Evolutionary conservation across 176 grass and related monocot genomes (phyloP).

Genomic region (Chloris gayana): DNA sequence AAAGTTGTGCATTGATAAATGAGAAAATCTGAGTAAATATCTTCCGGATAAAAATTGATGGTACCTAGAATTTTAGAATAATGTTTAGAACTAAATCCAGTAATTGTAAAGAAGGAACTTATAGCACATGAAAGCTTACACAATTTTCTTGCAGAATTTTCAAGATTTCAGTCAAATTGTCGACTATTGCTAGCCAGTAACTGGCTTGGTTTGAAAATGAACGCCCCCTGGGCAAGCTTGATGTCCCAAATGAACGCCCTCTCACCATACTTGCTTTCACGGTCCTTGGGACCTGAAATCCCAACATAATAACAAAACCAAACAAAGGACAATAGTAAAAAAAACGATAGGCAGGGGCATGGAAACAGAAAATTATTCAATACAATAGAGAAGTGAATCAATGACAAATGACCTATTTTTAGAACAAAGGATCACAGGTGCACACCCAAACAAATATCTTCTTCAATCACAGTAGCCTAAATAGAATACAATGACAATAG

Average conservation of each 20-base stretch:
- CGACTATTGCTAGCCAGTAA: slow-evolving; percentile 73
- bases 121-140: slow-evolving; percentile 53
- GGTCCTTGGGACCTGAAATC: slow-evolving; percentile 72
- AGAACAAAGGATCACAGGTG: slow-evolving; percentile 3
- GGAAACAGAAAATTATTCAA: neutral
- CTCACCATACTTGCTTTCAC: slow-evolving; percentile 86
- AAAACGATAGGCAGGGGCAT: neutral
- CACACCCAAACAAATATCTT: slow-evolving; percentile 14
- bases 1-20: slow-evolving; percentile 96
- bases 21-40: slow-evolving; percentile 90
- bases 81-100: slow-evolving; percentile 35
- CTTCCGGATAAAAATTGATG: slow-evolving; percentile 76
- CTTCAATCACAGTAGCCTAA: neutral
- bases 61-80: slow-evolving; percentile 65
- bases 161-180: slow-evolving; percentile 67
- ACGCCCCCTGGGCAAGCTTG: slow-evolving; percentile 60
- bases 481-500: neutral
- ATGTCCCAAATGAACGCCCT: slow-evolving; percentile 69
- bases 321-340: neutral
- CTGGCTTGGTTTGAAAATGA: slow-evolving; percentile 76
- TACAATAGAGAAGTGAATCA: slow-evolving; percentile 28
- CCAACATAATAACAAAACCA: slow-evolving; percentile 28
- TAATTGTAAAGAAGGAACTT: slow-evolving; percentile 6
- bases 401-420: slow-evolving; percentile 4
- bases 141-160: slow-evolving; percentile 78